A percentile compares a stretch with the other conserved stretches of the same genome.
phyloP scores from a whole-genome alignment of 768 basidiomycete species.

The Paxillus ammoniavirescens region DNA sequence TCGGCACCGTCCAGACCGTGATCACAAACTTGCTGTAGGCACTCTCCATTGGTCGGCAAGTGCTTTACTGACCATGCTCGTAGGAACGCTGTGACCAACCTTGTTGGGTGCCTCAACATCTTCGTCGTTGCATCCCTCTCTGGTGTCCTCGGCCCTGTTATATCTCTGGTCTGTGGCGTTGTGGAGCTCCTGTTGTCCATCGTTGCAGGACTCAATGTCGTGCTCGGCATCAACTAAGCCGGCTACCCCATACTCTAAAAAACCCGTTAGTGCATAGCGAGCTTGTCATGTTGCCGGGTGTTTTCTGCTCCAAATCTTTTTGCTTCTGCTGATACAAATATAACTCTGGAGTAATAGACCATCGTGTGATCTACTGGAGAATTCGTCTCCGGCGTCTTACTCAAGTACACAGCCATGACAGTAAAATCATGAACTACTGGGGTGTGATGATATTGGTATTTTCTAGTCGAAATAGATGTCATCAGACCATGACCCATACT shows the following conservation, averaged over 20 bases:
- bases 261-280: constrained; percentile 9
- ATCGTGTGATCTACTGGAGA: too few relatives aligned
- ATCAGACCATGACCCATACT: constrained; percentile 22
- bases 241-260: background rate
- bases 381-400: too few relatives aligned
- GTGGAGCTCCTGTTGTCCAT: constrained; percentile 4
- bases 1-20: background rate
- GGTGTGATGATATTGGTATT: too few relatives aligned
- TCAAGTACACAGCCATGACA: too few relatives aligned
- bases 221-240: background rate
- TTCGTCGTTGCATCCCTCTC: constrained; percentile 2
- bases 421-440: too few relatives aligned
- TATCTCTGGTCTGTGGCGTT: background rate
- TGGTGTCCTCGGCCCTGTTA: constrained; percentile 10
- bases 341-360: too few relatives aligned
- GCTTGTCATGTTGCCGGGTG: constrained; percentile 7
- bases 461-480: constrained; percentile 15
- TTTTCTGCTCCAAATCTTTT: background rate
- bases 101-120: constrained; percentile 13
- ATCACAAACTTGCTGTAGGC: constrained; percentile 16
- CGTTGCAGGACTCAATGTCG: background rate
- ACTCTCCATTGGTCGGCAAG: background rate
- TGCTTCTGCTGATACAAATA: too few relatives aligned
- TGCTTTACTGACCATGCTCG: background rate
- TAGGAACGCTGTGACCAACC: constrained; percentile 4